Percentiles rank a stretch among this genome's conserved stretches.
These are phyloP conservation scores for Fusarium nodosum DNA, from an alignment of 2,329 filamentous ascomycete genomes.

Conservation along the genomic window DNA sequence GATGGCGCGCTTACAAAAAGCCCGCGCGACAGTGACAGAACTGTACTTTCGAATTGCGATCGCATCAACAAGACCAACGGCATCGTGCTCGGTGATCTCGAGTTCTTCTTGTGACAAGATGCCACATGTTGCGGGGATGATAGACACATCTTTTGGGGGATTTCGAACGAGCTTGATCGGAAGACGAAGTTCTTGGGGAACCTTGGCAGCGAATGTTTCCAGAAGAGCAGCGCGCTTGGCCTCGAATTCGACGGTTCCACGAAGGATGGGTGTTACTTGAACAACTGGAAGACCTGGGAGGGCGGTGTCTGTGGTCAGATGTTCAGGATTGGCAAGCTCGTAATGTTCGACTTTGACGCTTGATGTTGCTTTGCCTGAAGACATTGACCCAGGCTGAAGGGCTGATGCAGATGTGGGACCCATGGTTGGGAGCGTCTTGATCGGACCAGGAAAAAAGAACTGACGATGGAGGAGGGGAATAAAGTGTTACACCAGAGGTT, in stretches of 20 bases:
- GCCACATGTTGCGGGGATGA: background rate
- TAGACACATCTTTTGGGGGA: slow-evolving; percentile 1
- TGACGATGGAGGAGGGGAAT: background rate
- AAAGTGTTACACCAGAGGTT: background rate
- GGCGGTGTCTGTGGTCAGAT: too few species aligned
- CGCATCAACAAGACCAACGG: slow-evolving; percentile 5
- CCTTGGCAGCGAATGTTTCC: slow-evolving; percentile 51
- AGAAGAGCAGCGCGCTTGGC: slow-evolving; percentile 43
- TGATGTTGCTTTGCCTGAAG: background rate
- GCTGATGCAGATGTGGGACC: background rate
- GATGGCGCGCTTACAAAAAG: slow-evolving; percentile 40
- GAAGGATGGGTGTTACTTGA: slow-evolving; percentile 26
- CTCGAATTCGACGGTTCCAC: slow-evolving; percentile 49
- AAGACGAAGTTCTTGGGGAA: slow-evolving; percentile 52
- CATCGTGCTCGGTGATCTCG: slow-evolving; percentile 12
- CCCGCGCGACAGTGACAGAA: slow-evolving; percentile 2
- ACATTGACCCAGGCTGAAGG: background rate
- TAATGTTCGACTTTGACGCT: background rate
- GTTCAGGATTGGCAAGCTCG: background rate
- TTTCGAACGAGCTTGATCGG: slow-evolving; percentile 36
- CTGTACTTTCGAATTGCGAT: slow-evolving; percentile 10
- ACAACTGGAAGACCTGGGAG: slow-evolving; percentile 31
- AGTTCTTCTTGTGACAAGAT: slow-evolving; percentile 15
- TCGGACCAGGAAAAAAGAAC: background rate
- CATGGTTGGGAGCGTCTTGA: background rate